Base-by-base conservation (phyloP, 306 rosid species). In the Oemleria cerasiformis region DNA sequence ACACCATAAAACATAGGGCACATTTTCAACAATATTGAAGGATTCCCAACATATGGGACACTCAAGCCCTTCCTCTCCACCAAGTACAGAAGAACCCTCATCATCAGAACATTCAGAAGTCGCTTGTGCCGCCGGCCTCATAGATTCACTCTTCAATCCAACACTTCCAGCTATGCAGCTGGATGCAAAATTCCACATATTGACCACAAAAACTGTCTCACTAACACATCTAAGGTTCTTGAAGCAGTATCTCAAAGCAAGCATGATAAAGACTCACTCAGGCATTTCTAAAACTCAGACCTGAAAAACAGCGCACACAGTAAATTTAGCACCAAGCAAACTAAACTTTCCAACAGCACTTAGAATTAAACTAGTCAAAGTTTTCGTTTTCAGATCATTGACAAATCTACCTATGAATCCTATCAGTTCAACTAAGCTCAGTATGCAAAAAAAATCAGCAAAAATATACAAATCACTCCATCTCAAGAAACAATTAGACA, bases 21-120 rank as follows among this genome's bases (percentile, higher is more conserved):
- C 96, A 34, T 94, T 94, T 86, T 94, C 98, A 73, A 94, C 98
- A 67, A 94, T 89, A 66, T 94, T 94, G 75, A 94, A 91, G 43
- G 96, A 94, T 73, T 91, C 99, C 92, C 96, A 91, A 82, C 99
- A 94, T 79, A 94, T 85, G 10, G 97, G 97, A 79, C 97, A 94
- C 79, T 94, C 99, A 21, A 91, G 82, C 49, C 96, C 95, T 82
- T 93, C 97, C 91, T 88, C 99, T 82, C 92, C 87, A 65, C 92
- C 88, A 62, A 71, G 76, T 23, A 80, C 67, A 63, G 98, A 72
- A 74, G 90, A 88, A 69, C 72, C 87, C 84, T 93, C 98, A 15
- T 93, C 98, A 78, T 93, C 98, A 5, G 97, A 93, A 78, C 96
- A 87, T 68, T 93, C 97, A 48, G 86, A 79, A 71, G 86, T 53